Conservation (phyloP, 169 alveolate species). For the Plasmodium yoelii region DNA sequence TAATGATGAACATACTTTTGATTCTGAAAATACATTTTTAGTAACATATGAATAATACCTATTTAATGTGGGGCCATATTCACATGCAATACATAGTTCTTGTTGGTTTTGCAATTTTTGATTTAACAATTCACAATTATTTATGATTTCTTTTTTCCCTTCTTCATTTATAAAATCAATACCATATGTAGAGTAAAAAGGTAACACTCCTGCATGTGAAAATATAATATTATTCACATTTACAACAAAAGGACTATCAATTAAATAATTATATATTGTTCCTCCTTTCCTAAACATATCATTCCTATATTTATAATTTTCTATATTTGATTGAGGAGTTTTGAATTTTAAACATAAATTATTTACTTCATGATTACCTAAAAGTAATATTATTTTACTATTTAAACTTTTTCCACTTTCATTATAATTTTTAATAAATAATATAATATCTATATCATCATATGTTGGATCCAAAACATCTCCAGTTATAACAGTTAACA, state of each 20-base stretch:
- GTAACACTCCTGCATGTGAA: constrained; percentile 74
- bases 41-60: constrained; percentile 37
- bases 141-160: constrained; percentile 61
- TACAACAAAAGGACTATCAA: constrained; percentile 39
- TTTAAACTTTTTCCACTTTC: constrained; percentile 41
- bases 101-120: constrained; percentile 5
- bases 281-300: constrained; percentile 43
- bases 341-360: constrained; percentile 57
- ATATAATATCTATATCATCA: constrained; percentile 71
- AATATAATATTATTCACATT: constrained; percentile 52
- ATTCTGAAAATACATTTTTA: constrained; percentile 15
- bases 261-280: constrained; percentile 37
- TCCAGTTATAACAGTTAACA: constrained; percentile 59
- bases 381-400: constrained; percentile 15
- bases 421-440: constrained; percentile 49
- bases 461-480: constrained; percentile 63
- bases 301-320: constrained; percentile 24
- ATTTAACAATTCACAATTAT: constrained; percentile 37
- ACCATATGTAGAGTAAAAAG: constrained; percentile 56
- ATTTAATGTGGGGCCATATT: constrained; percentile 64
- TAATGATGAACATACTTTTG: constrained; percentile 39
- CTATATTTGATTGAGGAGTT: neutral
- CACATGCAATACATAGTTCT: constrained; percentile 46
- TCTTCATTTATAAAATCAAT: constrained; percentile 58
- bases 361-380: constrained; percentile 69